These are phyloP conservation scores for Brassica balearica DNA, from an alignment of 441 rosid species.

Conservation along the genomic window DNA sequence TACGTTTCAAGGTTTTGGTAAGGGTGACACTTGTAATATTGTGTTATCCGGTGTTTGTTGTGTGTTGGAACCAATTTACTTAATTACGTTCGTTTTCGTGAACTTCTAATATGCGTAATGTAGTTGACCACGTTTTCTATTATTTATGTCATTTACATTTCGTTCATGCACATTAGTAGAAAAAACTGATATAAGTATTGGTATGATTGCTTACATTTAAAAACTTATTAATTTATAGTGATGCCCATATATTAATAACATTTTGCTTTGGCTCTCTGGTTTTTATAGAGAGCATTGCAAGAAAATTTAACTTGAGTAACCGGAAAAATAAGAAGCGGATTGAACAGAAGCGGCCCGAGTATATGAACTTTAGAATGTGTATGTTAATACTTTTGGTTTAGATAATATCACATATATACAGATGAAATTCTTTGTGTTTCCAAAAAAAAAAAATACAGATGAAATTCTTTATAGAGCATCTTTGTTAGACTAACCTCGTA, in stretches of 20 bases:
- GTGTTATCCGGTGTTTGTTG: slow-evolving; percentile 22
- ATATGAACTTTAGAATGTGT: neutral
- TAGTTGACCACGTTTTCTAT: neutral
- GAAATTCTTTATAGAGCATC: too few species aligned
- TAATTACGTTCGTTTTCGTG: slow-evolving; percentile 15
- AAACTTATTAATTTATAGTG: neutral
- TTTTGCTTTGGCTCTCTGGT: neutral
- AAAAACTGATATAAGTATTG: neutral
- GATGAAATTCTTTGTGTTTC: neutral
- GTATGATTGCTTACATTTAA: neutral
- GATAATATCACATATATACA: neutral
- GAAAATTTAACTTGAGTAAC: neutral
- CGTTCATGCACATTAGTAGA: neutral
- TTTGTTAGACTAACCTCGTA: too few species aligned
- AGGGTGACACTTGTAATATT: slow-evolving; percentile 18
- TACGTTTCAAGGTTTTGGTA: slow-evolving; percentile 28
- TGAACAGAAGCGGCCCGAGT: neutral
- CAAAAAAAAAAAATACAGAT: too few species aligned
- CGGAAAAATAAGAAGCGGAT: neutral
- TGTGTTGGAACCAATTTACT: slow-evolving; percentile 23
- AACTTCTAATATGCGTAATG: slow-evolving; percentile 15
- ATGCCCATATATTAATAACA: neutral
- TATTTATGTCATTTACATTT: neutral
- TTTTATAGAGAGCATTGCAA: slow-evolving; percentile 9
- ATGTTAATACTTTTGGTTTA: neutral